Percentiles rank a stretch among this genome's conserved stretches.
phyloP scores from a whole-genome alignment of 768 basidiomycete species.

The Tulasnella sp. region DNA sequence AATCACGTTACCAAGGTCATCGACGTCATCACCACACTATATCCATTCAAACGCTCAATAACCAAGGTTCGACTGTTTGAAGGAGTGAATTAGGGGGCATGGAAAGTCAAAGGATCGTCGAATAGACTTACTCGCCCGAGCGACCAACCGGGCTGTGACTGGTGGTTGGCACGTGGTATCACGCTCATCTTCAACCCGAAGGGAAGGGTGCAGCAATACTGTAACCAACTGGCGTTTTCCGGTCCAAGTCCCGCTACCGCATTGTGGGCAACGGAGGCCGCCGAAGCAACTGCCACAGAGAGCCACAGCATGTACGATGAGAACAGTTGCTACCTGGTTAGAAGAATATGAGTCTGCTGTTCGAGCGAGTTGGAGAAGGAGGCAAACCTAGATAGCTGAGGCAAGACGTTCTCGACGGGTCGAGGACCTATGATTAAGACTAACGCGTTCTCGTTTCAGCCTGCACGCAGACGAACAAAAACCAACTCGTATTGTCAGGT shows the following conservation, averaged over 20 bases:
- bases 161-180: not conserved
- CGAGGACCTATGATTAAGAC: too few relatives aligned
- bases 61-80: not conserved
- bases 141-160: not conserved
- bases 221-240: not conserved
- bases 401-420: too few relatives aligned
- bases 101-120: not conserved
- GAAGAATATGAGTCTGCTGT: too few relatives aligned
- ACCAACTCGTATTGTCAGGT: too few relatives aligned
- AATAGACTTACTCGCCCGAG: not conserved
- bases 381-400: too few relatives aligned
- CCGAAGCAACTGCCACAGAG: not conserved
- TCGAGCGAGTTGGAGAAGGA: too few relatives aligned
- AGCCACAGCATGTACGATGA: not conserved
- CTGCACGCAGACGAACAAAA: too few relatives aligned
- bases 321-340: not conserved
- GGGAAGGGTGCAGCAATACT: not conserved
- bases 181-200: not conserved
- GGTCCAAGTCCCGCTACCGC: not conserved
- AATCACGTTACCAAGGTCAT: not conserved
- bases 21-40: not conserved
- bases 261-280: not conserved
- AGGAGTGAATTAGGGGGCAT: not conserved
- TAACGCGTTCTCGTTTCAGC: too few relatives aligned
- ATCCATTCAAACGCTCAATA: not conserved